Evolutionary conservation across 2,329 filamentous ascomycete genomes (phyloP), one percentile per base, ranked within the genome.

Genomic region (Colletotrichum eleusines): DNA sequence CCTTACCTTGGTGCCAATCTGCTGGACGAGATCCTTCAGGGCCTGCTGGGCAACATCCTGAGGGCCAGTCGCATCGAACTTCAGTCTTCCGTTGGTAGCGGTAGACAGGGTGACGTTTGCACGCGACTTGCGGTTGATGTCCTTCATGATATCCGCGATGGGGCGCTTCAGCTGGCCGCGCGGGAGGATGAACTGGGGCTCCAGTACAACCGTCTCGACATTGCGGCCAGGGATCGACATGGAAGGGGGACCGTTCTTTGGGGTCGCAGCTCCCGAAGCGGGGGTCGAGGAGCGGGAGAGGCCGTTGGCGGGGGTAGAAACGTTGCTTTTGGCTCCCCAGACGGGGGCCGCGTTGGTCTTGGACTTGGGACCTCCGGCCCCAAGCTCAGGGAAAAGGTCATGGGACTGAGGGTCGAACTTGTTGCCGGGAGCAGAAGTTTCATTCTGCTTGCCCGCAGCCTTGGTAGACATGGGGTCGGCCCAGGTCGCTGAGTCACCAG

Each of bases 301-400:
- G 77, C 85, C 82, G 77, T 87, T 86, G 78, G 85, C 82, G 46
- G 83, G 81, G 74, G 84, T 80, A 67, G 87, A 83, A 64, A 89
- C 90, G 78, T 90, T 91, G 72, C 83, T 72, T 82, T 91, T 93
- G 44, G 88, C 89, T 73, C 92, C 92, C 94, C 95, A 98, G 75
- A 93, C 90, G 55, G 91, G 90, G 57, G 91, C 86, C 70, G 90
- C 87, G 74, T 89, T 88, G 68, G 90, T 84, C 81, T 94, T 95
- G 63, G 90, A 85, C 81, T 90, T 90, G 68, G 86, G 81, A 18
- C 33, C 50, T 33, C 50, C 35, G 28, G 84, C 88, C 73, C 95
- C 95, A 57, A 99, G 89, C 76, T 95, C 91, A n/a, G 96, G 96
- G 87, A 99, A 99, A 71, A 93, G 85, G 81, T 98, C 95, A 78